phyloP scores from a whole-genome alignment of 495 filamentous ascomycete genomes.

The Halenospora varia region DNA sequence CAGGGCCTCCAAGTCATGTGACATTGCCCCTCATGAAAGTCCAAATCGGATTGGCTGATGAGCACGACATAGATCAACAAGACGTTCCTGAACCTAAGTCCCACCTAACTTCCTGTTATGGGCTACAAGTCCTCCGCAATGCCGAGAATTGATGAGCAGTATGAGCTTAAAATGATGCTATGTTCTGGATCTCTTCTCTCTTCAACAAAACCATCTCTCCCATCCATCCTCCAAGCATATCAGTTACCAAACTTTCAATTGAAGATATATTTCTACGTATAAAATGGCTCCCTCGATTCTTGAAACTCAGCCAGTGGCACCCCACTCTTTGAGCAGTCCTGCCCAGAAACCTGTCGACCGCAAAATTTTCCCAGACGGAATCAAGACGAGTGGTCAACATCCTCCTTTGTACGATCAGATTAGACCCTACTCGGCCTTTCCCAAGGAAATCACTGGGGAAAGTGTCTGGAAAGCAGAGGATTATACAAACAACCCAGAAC shows the following conservation, averaged over 20 bases:
- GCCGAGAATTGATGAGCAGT: too few species aligned
- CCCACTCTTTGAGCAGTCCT: slow-evolving; percentile 5
- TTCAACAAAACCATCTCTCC: neutral
- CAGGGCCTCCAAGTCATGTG: too few species aligned
- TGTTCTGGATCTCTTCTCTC: neutral
- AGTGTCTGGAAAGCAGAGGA: slow-evolving; percentile 78
- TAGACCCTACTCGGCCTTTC: slow-evolving; percentile 67
- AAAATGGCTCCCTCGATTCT: slow-evolving; percentile 19
- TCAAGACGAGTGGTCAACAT: slow-evolving; percentile 76
- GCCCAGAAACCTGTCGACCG: slow-evolving; percentile 15
- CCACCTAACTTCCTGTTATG: neutral
- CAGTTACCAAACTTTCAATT: neutral
- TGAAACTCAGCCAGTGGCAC: slow-evolving; percentile 4
- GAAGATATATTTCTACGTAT: neutral
- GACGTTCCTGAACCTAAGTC: neutral
- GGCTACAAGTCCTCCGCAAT: neutral
- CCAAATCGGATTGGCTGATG: neutral
- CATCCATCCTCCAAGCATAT: neutral
- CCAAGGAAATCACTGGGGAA: slow-evolving; percentile 65
- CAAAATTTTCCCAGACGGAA: slow-evolving; percentile 42
- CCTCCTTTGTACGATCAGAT: slow-evolving; percentile 64
- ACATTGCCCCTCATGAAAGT: neutral
- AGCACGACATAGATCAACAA: neutral
- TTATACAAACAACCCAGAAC: slow-evolving; percentile 62
- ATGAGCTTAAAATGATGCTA: too few species aligned